Evolutionary conservation across 1,284 basidiomycete genomes (phyloP), one percentile per base, ranked within the genome.

Genomic region (Taiwanofungus camphoratus): DNA sequence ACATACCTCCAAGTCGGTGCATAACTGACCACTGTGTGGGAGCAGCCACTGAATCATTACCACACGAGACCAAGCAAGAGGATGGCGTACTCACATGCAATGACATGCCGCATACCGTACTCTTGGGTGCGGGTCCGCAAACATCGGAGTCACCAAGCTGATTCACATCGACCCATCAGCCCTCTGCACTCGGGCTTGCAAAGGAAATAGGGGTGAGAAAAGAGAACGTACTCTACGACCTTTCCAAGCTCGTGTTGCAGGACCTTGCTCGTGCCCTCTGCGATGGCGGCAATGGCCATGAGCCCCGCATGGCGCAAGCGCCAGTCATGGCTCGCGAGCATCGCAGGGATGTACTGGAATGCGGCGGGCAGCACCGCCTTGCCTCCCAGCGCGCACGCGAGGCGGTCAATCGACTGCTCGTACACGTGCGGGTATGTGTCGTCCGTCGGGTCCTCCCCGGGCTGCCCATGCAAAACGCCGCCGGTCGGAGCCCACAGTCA

Each of bases 91-190:
- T 58, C 68, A 88, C 86, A 92, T 71, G 71, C 88, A 91, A 64
- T 92, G 89, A 61, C 88, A 87, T 31, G 91, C 87, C 1, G 87
- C 88, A 58, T 82, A 86, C 21, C 88, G 73, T 2, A 92, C 89
- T 2, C 90, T 72, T 1, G 89, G 87, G 65, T 92, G 82, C 0
- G 78, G 59, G 59, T 92, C 90, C 35, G 67, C 66, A 55, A 90
- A 89, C 68, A 82, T 77, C 0, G 87, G 85, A 0, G 74, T 74
- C 18, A 92, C 82, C 11, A 92, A 70, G 19, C 83, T 87, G 48
- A 3, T 16, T n/a, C n/a, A n/a, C n/a, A n/a, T n/a, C n/a, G n/a
- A n/a, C n/a, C n/a, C n/a, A n/a, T n/a, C n/a, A n/a, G n/a, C n/a
- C n/a, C n/a, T n/a, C n/a, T n/a, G n/a, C n/a, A n/a, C n/a, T n/a